A percentile compares a stretch with the other conserved stretches of the same genome.
Conservation (phyloP, 768 basidiomycete genomes). For the Leccinellum luteum region DNA sequence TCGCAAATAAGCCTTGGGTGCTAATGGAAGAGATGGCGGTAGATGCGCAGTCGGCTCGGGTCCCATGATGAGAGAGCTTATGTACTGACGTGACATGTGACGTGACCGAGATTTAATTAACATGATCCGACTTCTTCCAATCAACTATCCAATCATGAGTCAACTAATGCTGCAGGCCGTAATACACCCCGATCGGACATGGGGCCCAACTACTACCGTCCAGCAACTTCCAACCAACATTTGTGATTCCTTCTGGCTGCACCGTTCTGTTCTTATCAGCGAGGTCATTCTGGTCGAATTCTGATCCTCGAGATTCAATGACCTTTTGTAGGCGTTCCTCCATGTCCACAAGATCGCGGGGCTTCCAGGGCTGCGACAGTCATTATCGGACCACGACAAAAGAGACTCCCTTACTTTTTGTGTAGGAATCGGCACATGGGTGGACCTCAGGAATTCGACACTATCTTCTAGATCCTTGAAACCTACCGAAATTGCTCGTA, state of each 20-base stretch:
- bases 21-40: not conserved
- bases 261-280: not conserved
- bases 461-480: conserved; percentile 18
- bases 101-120: conserved; percentile 5
- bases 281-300: not conserved
- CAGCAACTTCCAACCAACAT: conserved; percentile 54
- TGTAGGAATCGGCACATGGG: not conserved
- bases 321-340: conserved; percentile 44
- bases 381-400: not conserved
- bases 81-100: conserved; percentile 19
- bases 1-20: not conserved
- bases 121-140: not conserved
- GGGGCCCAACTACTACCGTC: conserved; percentile 52
- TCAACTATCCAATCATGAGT: too few species aligned
- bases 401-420: conserved; percentile 14
- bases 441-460: conserved; percentile 16
- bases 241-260: conserved; percentile 1
- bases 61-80: conserved; percentile 11
- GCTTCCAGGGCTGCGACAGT: conserved; percentile 47
- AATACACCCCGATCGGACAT: conserved; percentile 66
- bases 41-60: conserved; percentile 22
- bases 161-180: not conserved
- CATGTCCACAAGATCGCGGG: conserved; percentile 54
- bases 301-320: conserved; percentile 4
- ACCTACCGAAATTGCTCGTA: conserved; percentile 20